Evolutionary conservation across 139 green algal species (phyloP), one percentile per base, ranked within the genome.

Genomic region (Chlorella sp.): DNA sequence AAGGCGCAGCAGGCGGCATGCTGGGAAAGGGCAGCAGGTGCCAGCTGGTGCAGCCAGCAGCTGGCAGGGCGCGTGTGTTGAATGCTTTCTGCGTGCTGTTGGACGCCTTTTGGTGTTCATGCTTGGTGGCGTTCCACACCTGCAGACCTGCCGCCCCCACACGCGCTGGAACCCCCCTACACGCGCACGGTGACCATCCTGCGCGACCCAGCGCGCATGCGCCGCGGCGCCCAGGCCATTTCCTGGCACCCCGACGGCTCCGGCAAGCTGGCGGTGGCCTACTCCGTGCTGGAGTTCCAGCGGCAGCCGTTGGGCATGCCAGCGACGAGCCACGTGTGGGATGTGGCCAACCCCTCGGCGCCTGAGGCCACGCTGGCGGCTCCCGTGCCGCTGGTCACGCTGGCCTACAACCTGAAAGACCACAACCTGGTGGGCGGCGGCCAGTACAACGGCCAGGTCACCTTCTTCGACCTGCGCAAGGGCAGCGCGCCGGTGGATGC

Each of bases 371-470:
- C 94, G 85, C 90, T 99, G 80, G 68, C 83, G n/a, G 90, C 92
- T 4, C 82, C 85, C 64, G 95, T 89, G 75, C 95, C 97, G 87
- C 92, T 98, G 76, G 93, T 92, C 80, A 94, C 86, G 62, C 80
- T 95, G 38, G 93, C 94, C 74, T 98, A 95, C 94, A 98, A 97
- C 87, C 58, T 90, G 38, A 95, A 95, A 80, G 88, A 98, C 81
- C 74, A 86, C 62, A 95, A 96, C 90, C 56, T 98, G 1, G 44
- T 99, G 1, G 93, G 93, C 8, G 93, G 85, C 11, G 96, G 96
- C 20, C 92, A 95, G 84, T 97, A 96, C 93, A 98, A 98, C 82
- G 96, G 96, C 1, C 96, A 98, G 89, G 90, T 99, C 72, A 86
- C 85, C 0, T 92, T 93, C 54, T 99, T 95, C 80, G 96, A 99